Percentiles rank a stretch among this genome's conserved stretches.
These are phyloP conservation scores for Oryza brachyantha DNA, from an alignment of 176 grass and related monocot species.

Conservation along the genomic window DNA sequence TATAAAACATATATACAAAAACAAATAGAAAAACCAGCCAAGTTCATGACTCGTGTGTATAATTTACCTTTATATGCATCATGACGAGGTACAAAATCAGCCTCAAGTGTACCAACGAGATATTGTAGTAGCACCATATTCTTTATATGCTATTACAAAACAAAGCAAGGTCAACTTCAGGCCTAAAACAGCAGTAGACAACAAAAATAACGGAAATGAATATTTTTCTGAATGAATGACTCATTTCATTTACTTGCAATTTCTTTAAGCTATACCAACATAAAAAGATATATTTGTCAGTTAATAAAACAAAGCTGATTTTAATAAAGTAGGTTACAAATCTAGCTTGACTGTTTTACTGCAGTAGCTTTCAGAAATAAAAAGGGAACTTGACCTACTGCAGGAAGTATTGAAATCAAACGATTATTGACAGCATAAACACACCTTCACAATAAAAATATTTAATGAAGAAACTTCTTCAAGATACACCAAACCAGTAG, in stretches of 20 bases:
- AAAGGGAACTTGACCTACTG: background rate
- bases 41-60: background rate
- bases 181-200: background rate
- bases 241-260: background rate
- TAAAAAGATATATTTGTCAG: background rate
- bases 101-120: constrained; percentile 68
- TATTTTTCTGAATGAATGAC: background rate
- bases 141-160: constrained; percentile 48
- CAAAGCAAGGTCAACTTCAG: constrained; percentile 32
- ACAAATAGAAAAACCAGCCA: constrained; percentile 9
- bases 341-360: constrained; percentile 16
- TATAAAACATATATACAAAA: constrained; percentile 11
- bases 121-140: constrained; percentile 78
- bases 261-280: background rate
- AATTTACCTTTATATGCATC: constrained; percentile 77
- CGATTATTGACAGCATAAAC: background rate
- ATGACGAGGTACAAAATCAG: constrained; percentile 67
- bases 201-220: constrained; percentile 4
- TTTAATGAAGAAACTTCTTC: constrained; percentile 99
- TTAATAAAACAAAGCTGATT: too few relatives aligned
- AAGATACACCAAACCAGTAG: constrained; percentile 37
- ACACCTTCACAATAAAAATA: constrained; percentile 97
- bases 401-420: constrained; percentile 2
- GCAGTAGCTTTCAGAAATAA: constrained; percentile 20
- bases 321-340: background rate